A percentile compares a stretch with the other conserved stretches of the same genome.
phyloP scores from a whole-genome alignment of 2,329 filamentous ascomycete genomes.

The Nannizzia gypsea region DNA sequence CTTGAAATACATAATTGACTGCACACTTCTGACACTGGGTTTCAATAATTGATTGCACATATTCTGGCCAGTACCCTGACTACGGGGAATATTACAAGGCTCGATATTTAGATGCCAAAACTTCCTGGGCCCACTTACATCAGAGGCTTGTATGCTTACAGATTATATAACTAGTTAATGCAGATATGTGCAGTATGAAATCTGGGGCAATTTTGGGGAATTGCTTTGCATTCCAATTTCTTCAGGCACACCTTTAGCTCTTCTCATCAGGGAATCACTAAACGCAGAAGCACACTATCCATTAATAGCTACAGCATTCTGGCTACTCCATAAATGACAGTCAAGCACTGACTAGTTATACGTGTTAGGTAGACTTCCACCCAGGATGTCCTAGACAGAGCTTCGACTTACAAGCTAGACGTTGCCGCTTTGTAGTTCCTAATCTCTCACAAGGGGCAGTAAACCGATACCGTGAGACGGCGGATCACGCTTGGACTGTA shows the following conservation, averaged over 20 bases:
- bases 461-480: constrained; percentile 21
- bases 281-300: too few species aligned
- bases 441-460: background rate
- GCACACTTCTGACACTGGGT: constrained; percentile 9
- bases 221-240: background rate
- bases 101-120: constrained; percentile 17
- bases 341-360: too few species aligned
- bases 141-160: constrained; percentile 5
- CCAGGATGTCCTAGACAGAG: too few species aligned
- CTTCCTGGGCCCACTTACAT: constrained; percentile 11
- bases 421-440: background rate
- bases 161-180: constrained; percentile 11
- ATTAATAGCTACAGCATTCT: too few species aligned
- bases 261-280: too few species aligned
- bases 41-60: constrained; percentile 23
- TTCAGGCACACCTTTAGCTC: too few species aligned
- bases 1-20: too few species aligned
- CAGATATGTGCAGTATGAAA: constrained; percentile 12
- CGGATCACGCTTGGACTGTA: constrained; percentile 23
- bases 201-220: background rate
- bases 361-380: too few species aligned
- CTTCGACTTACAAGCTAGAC: too few species aligned
- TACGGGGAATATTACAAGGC: constrained; percentile 28
- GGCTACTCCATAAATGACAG: too few species aligned
- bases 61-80: constrained; percentile 25